These are phyloP conservation scores for Porpolomopsis calyptriformis DNA, from an alignment of 768 basidiomycete species.

Conservation along the genomic window DNA sequence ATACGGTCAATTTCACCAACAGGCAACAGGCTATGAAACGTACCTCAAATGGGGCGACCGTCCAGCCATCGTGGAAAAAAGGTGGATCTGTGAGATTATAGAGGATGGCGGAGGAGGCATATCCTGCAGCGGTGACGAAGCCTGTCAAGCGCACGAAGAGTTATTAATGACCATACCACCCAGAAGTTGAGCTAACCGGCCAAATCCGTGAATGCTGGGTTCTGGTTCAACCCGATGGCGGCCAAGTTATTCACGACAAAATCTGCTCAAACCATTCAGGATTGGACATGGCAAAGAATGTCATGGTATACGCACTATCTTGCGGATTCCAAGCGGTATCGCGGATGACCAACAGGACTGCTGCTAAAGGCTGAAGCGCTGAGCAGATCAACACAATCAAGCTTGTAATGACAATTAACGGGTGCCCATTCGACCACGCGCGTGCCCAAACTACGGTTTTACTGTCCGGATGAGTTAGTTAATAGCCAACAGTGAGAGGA, in stretches of 20 bases:
- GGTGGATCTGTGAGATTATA: slow-evolving; percentile 3
- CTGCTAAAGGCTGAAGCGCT: not conserved
- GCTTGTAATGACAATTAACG: not conserved
- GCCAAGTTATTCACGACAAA: not conserved
- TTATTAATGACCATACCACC: not conserved
- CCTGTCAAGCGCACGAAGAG: not conserved
- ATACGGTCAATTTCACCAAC: not conserved
- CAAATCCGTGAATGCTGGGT: not conserved
- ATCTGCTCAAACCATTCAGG: not conserved
- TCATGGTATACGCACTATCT: not conserved
- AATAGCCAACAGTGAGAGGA: not conserved
- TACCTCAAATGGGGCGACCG: not conserved
- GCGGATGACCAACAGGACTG: not conserved
- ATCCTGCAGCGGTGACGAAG: slow-evolving; percentile 3
- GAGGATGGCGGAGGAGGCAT: not conserved
- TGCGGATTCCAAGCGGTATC: not conserved
- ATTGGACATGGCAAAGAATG: not conserved
- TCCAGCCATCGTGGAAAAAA: slow-evolving; percentile 1
- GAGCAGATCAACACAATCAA: not conserved
- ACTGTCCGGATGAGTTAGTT: not conserved
- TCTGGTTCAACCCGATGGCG: not conserved
- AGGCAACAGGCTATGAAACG: not conserved
- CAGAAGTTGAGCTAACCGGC: not conserved
- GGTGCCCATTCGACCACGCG: not conserved
- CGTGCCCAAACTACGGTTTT: not conserved